Evolutionary conservation across 1,284 basidiomycete genomes (phyloP).

Genomic region (Termitomyces sp.): DNA sequence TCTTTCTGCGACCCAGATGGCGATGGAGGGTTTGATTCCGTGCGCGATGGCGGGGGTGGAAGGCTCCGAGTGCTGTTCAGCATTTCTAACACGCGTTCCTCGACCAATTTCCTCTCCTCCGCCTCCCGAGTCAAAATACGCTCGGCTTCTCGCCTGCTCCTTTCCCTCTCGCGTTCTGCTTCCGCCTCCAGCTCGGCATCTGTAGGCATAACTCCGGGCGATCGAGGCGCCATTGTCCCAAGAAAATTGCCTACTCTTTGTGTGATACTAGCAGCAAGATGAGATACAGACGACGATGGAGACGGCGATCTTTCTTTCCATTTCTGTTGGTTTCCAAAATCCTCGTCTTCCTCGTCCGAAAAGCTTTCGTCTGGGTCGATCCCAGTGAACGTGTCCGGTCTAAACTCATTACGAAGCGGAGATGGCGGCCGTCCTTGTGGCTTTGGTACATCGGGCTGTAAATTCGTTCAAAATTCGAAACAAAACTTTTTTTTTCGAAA

Average conservation of each 20-base stretch:
- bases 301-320: slow-evolving; percentile 50
- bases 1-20: slow-evolving; percentile 62
- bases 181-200: slow-evolving; percentile 77
- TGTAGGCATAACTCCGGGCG: slow-evolving; percentile 45
- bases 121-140: slow-evolving; percentile 66
- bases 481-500: neutral
- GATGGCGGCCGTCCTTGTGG: slow-evolving; percentile 52
- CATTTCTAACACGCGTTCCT: slow-evolving; percentile 72
- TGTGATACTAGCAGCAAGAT: slow-evolving; percentile 66
- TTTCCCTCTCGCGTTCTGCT: slow-evolving; percentile 67
- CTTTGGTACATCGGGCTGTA: slow-evolving; percentile 33
- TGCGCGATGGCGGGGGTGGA: slow-evolving; percentile 51
- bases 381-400: slow-evolving; percentile 52
- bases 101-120: slow-evolving; percentile 57
- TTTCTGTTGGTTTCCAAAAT: slow-evolving; percentile 33
- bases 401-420: slow-evolving; percentile 58
- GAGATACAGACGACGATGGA: slow-evolving; percentile 60
- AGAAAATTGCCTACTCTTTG: slow-evolving; percentile 64
- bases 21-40: slow-evolving; percentile 53
- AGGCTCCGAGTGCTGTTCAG: slow-evolving; percentile 43
- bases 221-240: slow-evolving; percentile 40
- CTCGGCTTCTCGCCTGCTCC: slow-evolving; percentile 70
- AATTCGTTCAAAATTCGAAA: neutral
- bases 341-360: slow-evolving; percentile 39
- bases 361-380: slow-evolving; percentile 38